Conservation (phyloP, 352 stramenopile genomes). For the Halophytophthora polymorphica region DNA sequence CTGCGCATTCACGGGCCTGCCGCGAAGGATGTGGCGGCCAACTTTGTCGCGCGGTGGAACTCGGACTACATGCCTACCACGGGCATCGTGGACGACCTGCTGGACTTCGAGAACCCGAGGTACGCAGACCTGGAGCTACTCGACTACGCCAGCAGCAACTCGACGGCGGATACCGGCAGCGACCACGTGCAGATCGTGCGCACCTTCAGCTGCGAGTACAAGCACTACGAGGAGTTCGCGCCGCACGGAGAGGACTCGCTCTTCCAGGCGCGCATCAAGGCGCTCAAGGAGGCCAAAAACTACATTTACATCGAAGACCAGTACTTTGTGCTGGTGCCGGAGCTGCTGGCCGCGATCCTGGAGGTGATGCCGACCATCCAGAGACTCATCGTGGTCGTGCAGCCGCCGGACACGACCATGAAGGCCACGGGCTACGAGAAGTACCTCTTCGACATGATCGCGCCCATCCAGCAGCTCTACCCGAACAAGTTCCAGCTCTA, state of each 20-base stretch:
- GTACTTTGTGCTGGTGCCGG: constrained; percentile 45
- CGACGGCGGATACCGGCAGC: background rate
- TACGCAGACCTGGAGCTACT: background rate
- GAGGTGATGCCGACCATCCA: constrained; percentile 19
- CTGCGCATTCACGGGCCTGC: constrained; percentile 26
- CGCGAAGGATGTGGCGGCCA: constrained; percentile 34
- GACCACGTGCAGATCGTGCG: constrained; percentile 32
- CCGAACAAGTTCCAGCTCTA: constrained; percentile 34
- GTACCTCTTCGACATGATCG: constrained; percentile 34
- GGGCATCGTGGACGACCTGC: constrained; percentile 4
- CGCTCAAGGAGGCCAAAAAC: constrained; percentile 31
- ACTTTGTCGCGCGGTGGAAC: constrained; percentile 46
- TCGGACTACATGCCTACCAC: constrained; percentile 4
- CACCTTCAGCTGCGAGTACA: constrained; percentile 31
- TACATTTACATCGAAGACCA: constrained; percentile 49
- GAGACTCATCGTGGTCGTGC: constrained; percentile 34
- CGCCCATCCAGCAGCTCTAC: constrained; percentile 25
- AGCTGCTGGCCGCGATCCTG: constrained; percentile 27
- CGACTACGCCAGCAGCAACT: background rate
- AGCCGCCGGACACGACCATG: constrained; percentile 15
- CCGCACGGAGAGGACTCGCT: constrained; percentile 35
- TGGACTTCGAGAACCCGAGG: constrained; percentile 25
- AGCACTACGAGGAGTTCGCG: constrained; percentile 29
- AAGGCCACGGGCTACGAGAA: constrained; percentile 35
- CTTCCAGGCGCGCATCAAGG: constrained; percentile 31